Evolutionary conservation across 768 basidiomycete genomes (phyloP), one percentile per base, ranked within the genome.

Genomic region (Scleroderma citrinum): DNA sequence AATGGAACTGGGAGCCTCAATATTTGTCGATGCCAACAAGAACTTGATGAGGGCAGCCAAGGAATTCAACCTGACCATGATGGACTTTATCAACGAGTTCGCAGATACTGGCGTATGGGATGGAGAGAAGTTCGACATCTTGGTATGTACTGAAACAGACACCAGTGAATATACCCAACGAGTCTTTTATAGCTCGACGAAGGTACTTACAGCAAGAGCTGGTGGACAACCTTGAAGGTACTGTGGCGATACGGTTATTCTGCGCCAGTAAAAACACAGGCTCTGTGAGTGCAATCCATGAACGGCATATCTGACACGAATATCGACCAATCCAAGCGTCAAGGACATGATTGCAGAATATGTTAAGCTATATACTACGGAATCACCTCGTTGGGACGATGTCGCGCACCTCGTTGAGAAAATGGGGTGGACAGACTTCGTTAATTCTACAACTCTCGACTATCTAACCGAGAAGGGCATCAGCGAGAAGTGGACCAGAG

Each of bases 1-100:
- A 20, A 67, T 90, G 21, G 94, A 96, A 60, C 72, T 94, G 1
- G 94, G 93, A 0, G 94, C 85, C 0, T 85, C 83, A n/a, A 85
- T 94, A 48, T 96, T 94, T 59, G 85, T 94, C 12, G 56, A 76
- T 48, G 77, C 73, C 5, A 92, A 96, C 70, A 82, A 71, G 61
- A 83, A 85, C 61, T 46, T 85, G 46, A 70, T 73, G 71, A 80
- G 90, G 48, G 94, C 93, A 2, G 77, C 82, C 0, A 74, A 85
- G 32, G 89, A 89, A 47, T 93, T 92, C 65, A 83, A 85, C 53
- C 73, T 94, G 19, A 80, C 77, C 3, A 72, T 66, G 76, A 45
- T 61, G 58, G 26, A 67, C 70, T 58, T 81, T 80, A 71, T 76
- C 19, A 70, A 76, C 21, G 77, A 76, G 30, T 73, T 75, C 40